Evolutionary conservation across 1,284 basidiomycete genomes (phyloP).

Genomic region (Cryptococcus sp.): DNA sequence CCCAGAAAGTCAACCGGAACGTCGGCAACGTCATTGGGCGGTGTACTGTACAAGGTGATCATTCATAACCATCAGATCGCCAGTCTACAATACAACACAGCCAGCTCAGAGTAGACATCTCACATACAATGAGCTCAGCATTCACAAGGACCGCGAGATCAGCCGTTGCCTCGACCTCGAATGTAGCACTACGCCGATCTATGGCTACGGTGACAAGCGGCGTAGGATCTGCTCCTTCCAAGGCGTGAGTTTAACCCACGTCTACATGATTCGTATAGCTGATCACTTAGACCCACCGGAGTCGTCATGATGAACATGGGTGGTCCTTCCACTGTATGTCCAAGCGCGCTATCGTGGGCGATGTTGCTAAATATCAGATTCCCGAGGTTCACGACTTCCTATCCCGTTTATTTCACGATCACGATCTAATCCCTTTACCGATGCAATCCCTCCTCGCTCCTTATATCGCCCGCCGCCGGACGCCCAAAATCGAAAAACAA

Average conservation of each 20-base stretch:
- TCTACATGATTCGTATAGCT: slow-evolving; percentile 1
- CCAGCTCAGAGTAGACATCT: no score
- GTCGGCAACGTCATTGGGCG: no score
- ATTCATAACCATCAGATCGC: no score
- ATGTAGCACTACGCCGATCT: slow-evolving; percentile 3
- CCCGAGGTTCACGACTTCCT: slow-evolving; percentile 85
- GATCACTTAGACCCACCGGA: slow-evolving; percentile 51
- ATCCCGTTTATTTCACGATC: slow-evolving; percentile 87
- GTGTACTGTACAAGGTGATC: no score
- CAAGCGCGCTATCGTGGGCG: neutral
- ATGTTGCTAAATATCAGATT: slow-evolving; percentile 53
- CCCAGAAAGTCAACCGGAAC: no score
- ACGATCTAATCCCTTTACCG: slow-evolving; percentile 93
- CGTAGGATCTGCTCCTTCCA: slow-evolving; percentile 2
- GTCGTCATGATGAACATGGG: slow-evolving; percentile 99
- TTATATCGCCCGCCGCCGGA: slow-evolving; percentile 82
- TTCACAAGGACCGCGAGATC: slow-evolving; percentile 1
- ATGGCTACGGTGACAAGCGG: slow-evolving; percentile 17
- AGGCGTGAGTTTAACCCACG: slow-evolving; percentile 21
- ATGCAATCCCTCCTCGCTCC: slow-evolving; percentile 86
- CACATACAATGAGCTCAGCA: neutral
- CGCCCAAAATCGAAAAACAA: slow-evolving; percentile 90
- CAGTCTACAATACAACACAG: no score
- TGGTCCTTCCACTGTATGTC: slow-evolving; percentile 79
- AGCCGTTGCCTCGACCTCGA: slow-evolving; percentile 12